Evolutionary conservation across 139 green algal genomes (phyloP).

Genomic region (Auxenochlorella pyrenoidosa): DNA sequence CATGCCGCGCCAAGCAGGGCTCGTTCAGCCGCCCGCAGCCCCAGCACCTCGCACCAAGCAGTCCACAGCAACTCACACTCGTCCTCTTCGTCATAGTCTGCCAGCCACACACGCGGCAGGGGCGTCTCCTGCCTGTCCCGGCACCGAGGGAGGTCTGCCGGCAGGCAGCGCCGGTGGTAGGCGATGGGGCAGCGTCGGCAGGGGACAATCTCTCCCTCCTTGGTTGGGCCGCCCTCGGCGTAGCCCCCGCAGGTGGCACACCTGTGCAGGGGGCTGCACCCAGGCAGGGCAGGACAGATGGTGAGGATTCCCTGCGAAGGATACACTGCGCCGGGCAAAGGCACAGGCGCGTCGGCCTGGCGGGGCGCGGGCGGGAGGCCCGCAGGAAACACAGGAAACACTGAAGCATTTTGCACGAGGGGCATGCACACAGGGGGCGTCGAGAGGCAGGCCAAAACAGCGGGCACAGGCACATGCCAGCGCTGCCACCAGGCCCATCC

Average conservation of each 20-base stretch:
- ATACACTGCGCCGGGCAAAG: background rate
- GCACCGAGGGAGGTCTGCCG: background rate
- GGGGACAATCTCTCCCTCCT: slow-evolving; percentile 49
- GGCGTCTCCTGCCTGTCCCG: no score
- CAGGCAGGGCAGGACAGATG: background rate
- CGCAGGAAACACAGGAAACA: no score
- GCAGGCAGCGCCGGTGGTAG: slow-evolving; percentile 65
- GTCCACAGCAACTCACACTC: background rate
- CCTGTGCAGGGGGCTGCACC: slow-evolving; percentile 45
- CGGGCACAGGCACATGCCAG: background rate
- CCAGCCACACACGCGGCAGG: slow-evolving; percentile 21
- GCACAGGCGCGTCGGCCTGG: background rate
- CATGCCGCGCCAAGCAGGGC: no score
- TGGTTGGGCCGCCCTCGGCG: background rate
- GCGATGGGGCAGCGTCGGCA: slow-evolving; percentile 66
- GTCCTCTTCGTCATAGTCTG: background rate
- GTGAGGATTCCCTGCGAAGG: no score
- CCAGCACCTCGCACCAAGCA: background rate
- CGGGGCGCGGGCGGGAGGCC: no score
- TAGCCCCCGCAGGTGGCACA: slow-evolving; percentile 29
- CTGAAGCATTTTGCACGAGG: background rate
- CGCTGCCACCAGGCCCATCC: background rate
- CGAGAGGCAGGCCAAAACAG: background rate
- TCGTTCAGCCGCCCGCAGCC: no score
- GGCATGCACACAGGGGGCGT: no score